A percentile compares a stretch with the other conserved stretches of the same genome.
Conservation (phyloP, 2,329 filamentous ascomycete genomes). For the Neurospora crassa region DNA sequence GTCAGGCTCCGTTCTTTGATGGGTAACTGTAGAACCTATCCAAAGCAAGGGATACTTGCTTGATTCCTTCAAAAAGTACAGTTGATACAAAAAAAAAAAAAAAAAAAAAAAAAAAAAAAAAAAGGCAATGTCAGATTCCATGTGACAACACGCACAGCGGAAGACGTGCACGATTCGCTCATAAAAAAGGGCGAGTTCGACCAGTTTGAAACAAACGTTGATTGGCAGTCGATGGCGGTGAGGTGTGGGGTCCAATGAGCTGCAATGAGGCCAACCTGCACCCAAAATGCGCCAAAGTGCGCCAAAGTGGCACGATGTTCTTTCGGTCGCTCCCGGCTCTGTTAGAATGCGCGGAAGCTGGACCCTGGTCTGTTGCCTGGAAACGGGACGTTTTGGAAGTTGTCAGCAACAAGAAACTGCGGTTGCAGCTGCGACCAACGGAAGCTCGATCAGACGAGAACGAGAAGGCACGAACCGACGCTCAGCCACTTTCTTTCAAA, state of each 20-base stretch:
- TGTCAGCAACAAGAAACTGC: background rate
- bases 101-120: background rate
- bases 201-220: background rate
- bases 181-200: background rate
- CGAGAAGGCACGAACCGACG: constrained; percentile 16
- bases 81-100: background rate
- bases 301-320: background rate
- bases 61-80: background rate
- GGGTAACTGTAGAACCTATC: background rate
- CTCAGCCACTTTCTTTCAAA: constrained; percentile 18
- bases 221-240: background rate
- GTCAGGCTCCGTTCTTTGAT: background rate
- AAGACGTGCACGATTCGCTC: background rate
- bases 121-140: background rate
- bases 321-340: background rate
- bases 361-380: background rate
- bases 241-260: background rate
- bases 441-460: constrained; percentile 18
- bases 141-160: background rate
- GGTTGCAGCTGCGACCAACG: background rate
- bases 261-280: background rate
- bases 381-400: background rate
- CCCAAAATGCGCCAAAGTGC: background rate
- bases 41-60: background rate
- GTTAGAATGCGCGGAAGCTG: background rate